A percentile compares a stretch with the other conserved stretches of the same genome.
phyloP scores from a whole-genome alignment of 2,329 filamentous ascomycete species.

The Fusarium sp. region DNA sequence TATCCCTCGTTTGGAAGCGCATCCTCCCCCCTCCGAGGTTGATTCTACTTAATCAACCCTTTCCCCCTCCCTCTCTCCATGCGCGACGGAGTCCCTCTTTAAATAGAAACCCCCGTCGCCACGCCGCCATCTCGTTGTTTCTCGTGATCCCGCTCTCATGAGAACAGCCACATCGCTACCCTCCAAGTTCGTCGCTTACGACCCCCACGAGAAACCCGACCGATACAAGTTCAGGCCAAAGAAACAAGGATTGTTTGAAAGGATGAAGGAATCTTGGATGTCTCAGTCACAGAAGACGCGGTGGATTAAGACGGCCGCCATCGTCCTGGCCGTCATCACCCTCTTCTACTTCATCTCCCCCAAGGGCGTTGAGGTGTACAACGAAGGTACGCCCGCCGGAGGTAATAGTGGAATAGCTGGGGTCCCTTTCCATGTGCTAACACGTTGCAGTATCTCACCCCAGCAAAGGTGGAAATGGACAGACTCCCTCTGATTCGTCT shows the following conservation, averaged over 20 bases:
- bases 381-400: slow-evolving; percentile 56
- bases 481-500: slow-evolving; percentile 72
- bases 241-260: slow-evolving; percentile 66
- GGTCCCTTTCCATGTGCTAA: slow-evolving; percentile 22
- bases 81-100: slow-evolving; percentile 50
- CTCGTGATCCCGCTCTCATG: slow-evolving; percentile 61
- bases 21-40: slow-evolving; percentile 13
- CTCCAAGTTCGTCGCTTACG: slow-evolving; percentile 71
- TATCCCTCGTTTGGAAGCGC: slow-evolving; percentile 14
- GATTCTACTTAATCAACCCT: slow-evolving; percentile 11
- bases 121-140: slow-evolving; percentile 28
- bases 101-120: slow-evolving; percentile 27
- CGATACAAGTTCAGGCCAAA: slow-evolving; percentile 69
- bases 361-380: slow-evolving; percentile 69
- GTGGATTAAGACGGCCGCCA: slow-evolving; percentile 76
- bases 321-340: slow-evolving; percentile 72
- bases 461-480: slow-evolving; percentile 58
- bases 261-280: slow-evolving; percentile 72
- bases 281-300: slow-evolving; percentile 76
- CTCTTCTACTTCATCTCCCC: slow-evolving; percentile 77
- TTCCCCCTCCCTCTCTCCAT: slow-evolving; percentile 24
- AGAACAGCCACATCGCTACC: slow-evolving; percentile 76
- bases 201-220: slow-evolving; percentile 76
- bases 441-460: slow-evolving; percentile 43
- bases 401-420: slow-evolving; percentile 28